phyloP scores from a whole-genome alignment of 73 alveolate species.

The Urostyla sp. region DNA sequence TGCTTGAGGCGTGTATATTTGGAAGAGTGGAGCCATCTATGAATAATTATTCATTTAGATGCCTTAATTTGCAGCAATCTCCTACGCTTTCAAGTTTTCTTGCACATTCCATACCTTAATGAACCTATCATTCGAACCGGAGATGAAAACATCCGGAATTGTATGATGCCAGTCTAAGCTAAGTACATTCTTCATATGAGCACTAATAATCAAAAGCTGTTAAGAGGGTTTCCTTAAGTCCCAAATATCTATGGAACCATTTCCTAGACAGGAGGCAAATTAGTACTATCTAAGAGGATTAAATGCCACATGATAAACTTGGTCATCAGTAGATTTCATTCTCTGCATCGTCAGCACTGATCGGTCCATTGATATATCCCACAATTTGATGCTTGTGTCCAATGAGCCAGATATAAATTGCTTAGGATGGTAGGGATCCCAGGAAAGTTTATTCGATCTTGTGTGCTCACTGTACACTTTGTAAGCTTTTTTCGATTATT shows the following conservation, averaged over 20 bases:
- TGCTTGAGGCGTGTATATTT: slow-evolving; percentile 31
- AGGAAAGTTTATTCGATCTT: neutral
- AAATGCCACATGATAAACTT: slow-evolving; percentile 35
- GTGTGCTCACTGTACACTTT: slow-evolving; percentile 12
- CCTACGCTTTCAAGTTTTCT: neutral
- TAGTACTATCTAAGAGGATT: slow-evolving; percentile 44
- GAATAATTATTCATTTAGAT: too few species aligned
- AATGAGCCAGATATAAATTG: slow-evolving; percentile 39
- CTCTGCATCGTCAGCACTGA: slow-evolving; percentile 28
- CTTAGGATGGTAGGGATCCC: slow-evolving; percentile 31
- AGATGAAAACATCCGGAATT: slow-evolving; percentile 9
- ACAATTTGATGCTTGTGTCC: slow-evolving; percentile 25
- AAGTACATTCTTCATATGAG: slow-evolving; percentile 26
- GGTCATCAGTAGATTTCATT: slow-evolving; percentile 48
- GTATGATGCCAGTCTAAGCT: slow-evolving; percentile 60
- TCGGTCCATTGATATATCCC: slow-evolving; percentile 15
- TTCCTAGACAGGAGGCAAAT: slow-evolving; percentile 48
- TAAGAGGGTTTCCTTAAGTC: slow-evolving; percentile 19
- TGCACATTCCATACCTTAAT: slow-evolving; percentile 45
- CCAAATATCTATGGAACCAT: slow-evolving; percentile 54
- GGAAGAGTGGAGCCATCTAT: slow-evolving; percentile 8
- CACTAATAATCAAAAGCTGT: neutral
- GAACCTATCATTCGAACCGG: slow-evolving; percentile 42
- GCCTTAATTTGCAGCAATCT: neutral
- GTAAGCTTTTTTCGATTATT: neutral